Conservation (phyloP, 768 basidiomycete species). For the Rhizopogon sp. region DNA sequence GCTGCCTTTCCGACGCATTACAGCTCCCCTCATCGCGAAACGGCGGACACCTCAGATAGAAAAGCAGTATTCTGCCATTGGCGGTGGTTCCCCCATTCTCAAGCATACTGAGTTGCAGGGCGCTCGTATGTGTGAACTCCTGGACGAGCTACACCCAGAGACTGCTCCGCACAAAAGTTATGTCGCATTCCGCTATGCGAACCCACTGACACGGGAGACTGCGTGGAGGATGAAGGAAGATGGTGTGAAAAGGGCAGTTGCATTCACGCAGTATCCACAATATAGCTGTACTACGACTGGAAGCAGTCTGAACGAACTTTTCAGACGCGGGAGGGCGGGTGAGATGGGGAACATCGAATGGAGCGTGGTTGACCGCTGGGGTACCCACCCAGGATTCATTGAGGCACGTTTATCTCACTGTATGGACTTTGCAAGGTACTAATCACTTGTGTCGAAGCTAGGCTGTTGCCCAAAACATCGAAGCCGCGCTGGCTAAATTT, state of each 20-base stretch:
- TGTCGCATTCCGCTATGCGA: constrained; percentile 92
- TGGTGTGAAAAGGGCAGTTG: constrained; percentile 87
- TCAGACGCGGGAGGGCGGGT: constrained; percentile 55
- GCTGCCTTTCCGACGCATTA: constrained; percentile 81
- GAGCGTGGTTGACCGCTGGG: constrained; percentile 99
- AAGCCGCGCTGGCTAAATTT: constrained; percentile 76
- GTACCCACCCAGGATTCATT: constrained; percentile 89
- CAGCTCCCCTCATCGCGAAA: constrained; percentile 86
- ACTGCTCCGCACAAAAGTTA: constrained; percentile 96
- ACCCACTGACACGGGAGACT: constrained; percentile 81
- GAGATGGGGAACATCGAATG: constrained; percentile 74
- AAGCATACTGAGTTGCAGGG: constrained; percentile 88
- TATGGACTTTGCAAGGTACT: neutral
- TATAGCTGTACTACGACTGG: constrained; percentile 98
- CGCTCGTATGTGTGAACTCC: constrained; percentile 79
- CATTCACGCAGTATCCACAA: constrained; percentile 98
- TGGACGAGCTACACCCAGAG: constrained; percentile 91
- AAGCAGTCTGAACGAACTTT: constrained; percentile 93
- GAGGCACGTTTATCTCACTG: constrained; percentile 55
- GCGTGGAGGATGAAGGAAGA: constrained; percentile 82
- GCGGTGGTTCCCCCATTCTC: constrained; percentile 95
- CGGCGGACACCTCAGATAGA: constrained; percentile 91
- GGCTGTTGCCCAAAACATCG: constrained; percentile 90
- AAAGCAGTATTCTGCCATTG: constrained; percentile 90
- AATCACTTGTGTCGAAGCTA: constrained; percentile 25